A percentile compares a stretch with the other conserved stretches of the same genome.
These are phyloP conservation scores for Cunninghamia lanceolata DNA, from an alignment of 75 land plant genomes.

Conservation along the genomic window DNA sequence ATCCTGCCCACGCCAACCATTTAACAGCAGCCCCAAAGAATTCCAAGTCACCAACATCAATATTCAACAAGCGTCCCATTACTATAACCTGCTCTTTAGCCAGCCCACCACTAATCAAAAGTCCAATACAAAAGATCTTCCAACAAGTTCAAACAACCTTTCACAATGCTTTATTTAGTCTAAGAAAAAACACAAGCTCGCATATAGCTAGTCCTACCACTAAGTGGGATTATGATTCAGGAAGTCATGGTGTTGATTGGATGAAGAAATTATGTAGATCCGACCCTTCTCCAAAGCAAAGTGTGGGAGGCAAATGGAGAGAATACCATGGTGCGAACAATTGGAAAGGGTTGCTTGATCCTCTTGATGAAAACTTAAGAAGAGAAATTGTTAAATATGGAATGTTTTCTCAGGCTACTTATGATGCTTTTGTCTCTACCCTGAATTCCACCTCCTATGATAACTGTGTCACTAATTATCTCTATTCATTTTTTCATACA, in stretches of 20 bases:
- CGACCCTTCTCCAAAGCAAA: not conserved
- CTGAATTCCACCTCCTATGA: constrained; percentile 11
- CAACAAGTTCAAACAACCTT: not conserved
- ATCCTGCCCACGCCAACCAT: too few relatives aligned
- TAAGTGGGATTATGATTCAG: not conserved
- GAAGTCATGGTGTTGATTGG: not conserved
- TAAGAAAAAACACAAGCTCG: not conserved
- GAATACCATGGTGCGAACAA: constrained; percentile 15
- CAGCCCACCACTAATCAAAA: not conserved
- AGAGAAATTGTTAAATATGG: constrained; percentile 35
- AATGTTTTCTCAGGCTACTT: constrained; percentile 24
- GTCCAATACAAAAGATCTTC: not conserved
- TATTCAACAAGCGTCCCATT: not conserved
- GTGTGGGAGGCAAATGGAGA: not conserved
- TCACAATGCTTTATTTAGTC: not conserved
- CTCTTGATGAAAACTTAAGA: constrained; percentile 25
- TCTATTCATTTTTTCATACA: constrained; percentile 5
- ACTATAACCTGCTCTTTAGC: not conserved
- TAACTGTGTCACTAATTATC: constrained; percentile 11
- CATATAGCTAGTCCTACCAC: not conserved
- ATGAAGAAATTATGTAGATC: not conserved
- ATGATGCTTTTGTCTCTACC: constrained; percentile 29
- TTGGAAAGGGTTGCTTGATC: constrained; percentile 29
- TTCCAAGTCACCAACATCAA: not conserved
- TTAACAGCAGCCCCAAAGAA: not conserved